phyloP scores from a whole-genome alignment of 495 filamentous ascomycete genomes.

The Aspergillus coremiiformis region DNA sequence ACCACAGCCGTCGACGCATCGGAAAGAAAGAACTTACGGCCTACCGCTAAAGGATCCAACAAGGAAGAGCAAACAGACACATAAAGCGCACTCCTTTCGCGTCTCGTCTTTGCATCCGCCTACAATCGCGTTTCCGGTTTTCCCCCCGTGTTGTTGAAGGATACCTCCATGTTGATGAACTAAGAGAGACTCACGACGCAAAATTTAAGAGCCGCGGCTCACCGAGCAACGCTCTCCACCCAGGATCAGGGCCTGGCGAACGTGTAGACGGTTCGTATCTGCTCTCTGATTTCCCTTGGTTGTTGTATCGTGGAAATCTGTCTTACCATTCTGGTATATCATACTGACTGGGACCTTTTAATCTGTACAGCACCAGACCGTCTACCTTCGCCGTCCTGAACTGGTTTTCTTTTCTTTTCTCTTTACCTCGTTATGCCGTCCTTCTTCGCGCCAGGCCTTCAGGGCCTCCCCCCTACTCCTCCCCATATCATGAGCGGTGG shows the following conservation, averaged over 20 bases:
- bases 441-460: slow-evolving; percentile 38
- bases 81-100: slow-evolving; percentile 18
- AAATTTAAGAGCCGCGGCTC: slow-evolving; percentile 38
- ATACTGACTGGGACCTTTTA: slow-evolving; percentile 10
- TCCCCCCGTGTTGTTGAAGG: slow-evolving; percentile 22
- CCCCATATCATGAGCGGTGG: slow-evolving; percentile 36
- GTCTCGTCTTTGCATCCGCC: slow-evolving; percentile 7
- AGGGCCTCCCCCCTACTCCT: slow-evolving; percentile 41
- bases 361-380: slow-evolving; percentile 12
- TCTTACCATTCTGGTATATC: slow-evolving; percentile 1
- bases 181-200: slow-evolving; percentile 31
- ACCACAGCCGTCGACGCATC: neutral
- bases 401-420: slow-evolving; percentile 21
- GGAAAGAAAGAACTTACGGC: slow-evolving; percentile 1
- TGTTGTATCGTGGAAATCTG: slow-evolving; percentile 3
- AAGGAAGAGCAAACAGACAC: slow-evolving; percentile 13
- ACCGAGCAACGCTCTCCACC: slow-evolving; percentile 35
- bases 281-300: slow-evolving; percentile 9
- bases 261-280: slow-evolving; percentile 42
- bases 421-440: slow-evolving; percentile 34
- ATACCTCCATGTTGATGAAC: slow-evolving; percentile 38
- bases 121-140: slow-evolving; percentile 22
- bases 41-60: slow-evolving; percentile 8
- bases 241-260: slow-evolving; percentile 39
- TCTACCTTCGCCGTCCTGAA: slow-evolving; percentile 29